A percentile compares a stretch with the other conserved stretches of the same genome.
Evolutionary conservation across 805 yeast genomes (phyloP).

Genomic region (Metschnikowia hibisci): DNA sequence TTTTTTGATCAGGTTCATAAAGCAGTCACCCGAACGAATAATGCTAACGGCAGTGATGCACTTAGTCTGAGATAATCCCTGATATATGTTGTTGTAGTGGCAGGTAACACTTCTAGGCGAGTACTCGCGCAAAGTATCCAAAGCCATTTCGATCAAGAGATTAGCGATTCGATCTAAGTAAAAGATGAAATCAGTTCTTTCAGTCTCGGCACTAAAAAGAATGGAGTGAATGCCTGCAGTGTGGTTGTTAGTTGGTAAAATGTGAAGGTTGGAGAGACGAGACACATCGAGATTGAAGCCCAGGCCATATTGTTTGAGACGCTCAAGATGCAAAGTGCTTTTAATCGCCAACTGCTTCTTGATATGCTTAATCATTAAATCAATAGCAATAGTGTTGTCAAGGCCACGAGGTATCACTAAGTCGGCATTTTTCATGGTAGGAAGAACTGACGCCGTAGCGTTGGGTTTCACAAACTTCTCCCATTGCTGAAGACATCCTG

Average conservation of each 20-base stretch:
- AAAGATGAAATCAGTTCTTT: slow-evolving; percentile 76
- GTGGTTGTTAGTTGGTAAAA: slow-evolving; percentile 58
- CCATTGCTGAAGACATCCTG: slow-evolving; percentile 87
- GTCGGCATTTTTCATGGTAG: slow-evolving; percentile 78
- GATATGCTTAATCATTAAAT: slow-evolving; percentile 75
- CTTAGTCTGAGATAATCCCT: slow-evolving; percentile 45
- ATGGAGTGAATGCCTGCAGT: slow-evolving; percentile 68
- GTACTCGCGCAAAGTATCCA: slow-evolving; percentile 49
- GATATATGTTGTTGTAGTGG: slow-evolving; percentile 16
- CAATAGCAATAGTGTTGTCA: slow-evolving; percentile 76
- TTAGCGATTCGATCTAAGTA: slow-evolving; percentile 81
- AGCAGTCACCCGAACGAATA: slow-evolving; percentile 90
- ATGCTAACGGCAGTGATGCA: slow-evolving; percentile 70
- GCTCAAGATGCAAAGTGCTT: slow-evolving; percentile 62
- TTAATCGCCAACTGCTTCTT: slow-evolving; percentile 64
- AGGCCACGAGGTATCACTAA: slow-evolving; percentile 87
- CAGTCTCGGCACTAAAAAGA: slow-evolving; percentile 50
- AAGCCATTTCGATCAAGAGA: slow-evolving; percentile 62
- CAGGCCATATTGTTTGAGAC: slow-evolving; percentile 55
- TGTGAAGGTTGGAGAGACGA: slow-evolving; percentile 28
- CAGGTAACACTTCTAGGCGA: slow-evolving; percentile 29
- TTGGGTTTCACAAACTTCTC: slow-evolving; percentile 87
- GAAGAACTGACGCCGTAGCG: slow-evolving; percentile 68
- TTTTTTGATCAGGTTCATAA: slow-evolving; percentile 71
- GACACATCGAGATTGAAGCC: slow-evolving; percentile 29